Percentiles rank a stretch among this genome's conserved stretches.
These are phyloP conservation scores for Botryotinia globosa DNA, from an alignment of 2,329 filamentous ascomycete genomes.

Conservation along the genomic window DNA sequence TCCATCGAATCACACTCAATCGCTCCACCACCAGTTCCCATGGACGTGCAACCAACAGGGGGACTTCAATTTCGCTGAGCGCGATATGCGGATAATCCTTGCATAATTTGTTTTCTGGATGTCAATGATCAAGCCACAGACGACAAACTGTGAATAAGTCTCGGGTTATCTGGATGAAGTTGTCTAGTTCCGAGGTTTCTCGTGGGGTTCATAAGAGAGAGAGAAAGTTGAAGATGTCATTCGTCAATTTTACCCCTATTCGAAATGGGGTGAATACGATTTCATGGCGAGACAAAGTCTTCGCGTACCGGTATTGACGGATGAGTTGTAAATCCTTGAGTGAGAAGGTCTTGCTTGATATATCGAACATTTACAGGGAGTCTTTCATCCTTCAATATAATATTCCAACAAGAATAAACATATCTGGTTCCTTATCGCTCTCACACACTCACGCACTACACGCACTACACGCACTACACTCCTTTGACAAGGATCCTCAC, in stretches of 20 bases:
- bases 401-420: background rate
- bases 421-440: conserved; percentile 2
- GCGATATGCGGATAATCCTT: conserved; percentile 8
- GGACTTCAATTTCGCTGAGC: conserved; percentile 1
- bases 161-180: conserved; percentile 8
- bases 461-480: background rate
- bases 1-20: background rate
- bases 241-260: conserved; percentile 1
- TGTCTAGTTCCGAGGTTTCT: conserved; percentile 5
- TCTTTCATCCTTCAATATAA: background rate
- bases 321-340: background rate
- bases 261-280: background rate
- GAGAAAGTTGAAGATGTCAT: background rate
- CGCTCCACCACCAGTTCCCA: conserved; percentile 4
- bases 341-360: background rate
- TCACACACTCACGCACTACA: background rate
- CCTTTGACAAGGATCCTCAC: background rate
- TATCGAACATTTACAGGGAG: background rate
- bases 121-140: conserved; percentile 7
- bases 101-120: background rate
- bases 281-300: background rate
- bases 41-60: conserved; percentile 4
- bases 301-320: background rate
- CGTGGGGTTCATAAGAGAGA: background rate
- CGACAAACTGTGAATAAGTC: background rate